Percentiles rank a stretch among this genome's conserved stretches.
phyloP scores from a whole-genome alignment of 495 filamentous ascomycete species.

The Penicillium silybi region DNA sequence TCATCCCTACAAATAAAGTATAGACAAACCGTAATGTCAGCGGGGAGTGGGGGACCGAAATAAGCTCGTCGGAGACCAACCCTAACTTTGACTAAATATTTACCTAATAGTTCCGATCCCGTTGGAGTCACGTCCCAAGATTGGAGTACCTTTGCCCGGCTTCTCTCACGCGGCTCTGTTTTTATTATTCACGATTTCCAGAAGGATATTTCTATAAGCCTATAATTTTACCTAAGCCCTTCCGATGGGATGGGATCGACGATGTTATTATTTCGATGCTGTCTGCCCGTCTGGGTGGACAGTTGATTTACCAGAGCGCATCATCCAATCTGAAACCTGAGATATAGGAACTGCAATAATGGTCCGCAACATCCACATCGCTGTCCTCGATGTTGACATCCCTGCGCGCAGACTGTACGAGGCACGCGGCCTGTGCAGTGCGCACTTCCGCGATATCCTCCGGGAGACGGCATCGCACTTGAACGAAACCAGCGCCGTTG shows the following conservation, averaged over 20 bases:
- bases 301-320: not conserved
- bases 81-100: conserved; percentile 25
- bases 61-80: conserved; percentile 17
- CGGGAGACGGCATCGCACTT: conserved; percentile 25
- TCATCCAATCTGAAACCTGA: not conserved
- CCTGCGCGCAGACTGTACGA: conserved; percentile 28
- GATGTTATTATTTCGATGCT: not conserved
- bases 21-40: not conserved
- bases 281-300: not conserved
- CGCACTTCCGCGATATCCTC: conserved; percentile 31
- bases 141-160: conserved; percentile 13
- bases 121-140: conserved; percentile 22
- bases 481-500: conserved; percentile 12
- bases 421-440: conserved; percentile 30
- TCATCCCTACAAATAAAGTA: not conserved
- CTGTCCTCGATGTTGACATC: conserved; percentile 33
- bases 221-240: conserved; percentile 15
- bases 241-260: conserved; percentile 4
- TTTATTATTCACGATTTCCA: conserved; percentile 13
- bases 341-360: conserved; percentile 5
- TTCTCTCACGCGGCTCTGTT: conserved; percentile 9
- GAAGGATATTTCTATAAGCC: not conserved
- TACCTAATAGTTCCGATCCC: conserved; percentile 20
- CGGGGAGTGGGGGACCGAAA: conserved; percentile 13
- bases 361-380: conserved; percentile 29